Base-by-base conservation (phyloP, 768 basidiomycete species). In the Boletus reticulatus region DNA sequence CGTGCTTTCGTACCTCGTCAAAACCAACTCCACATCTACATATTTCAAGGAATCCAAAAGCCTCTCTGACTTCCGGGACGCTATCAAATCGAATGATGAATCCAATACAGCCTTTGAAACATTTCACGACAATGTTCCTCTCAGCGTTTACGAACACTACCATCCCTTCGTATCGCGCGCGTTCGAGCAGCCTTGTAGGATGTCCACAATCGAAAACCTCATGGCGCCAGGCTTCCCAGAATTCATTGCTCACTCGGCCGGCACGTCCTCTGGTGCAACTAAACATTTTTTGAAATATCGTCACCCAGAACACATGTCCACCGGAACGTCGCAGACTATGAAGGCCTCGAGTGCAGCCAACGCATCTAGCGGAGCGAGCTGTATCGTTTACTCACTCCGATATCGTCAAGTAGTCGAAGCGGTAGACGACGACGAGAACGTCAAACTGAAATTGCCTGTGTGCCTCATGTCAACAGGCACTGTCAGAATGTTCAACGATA, bases 381-480 rank as follows among this genome's bases (percentile, higher is more conserved):
- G 57, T 32, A 54, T 65, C 44, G 48, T 60, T 41, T 67, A 65
- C 42, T 67, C 66, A 6, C 66, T 67, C 16, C 57, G 55, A 5
- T 45, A 57, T 42, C 53, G 24, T 2, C 55, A 56, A 53, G 43
- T 65, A 7, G 48, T 62, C 14, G 56, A 59, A 13, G 36, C 55
- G 11, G 8, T 61, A 6, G 46, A 50, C 27, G 52, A 47, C 0
- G 49, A 65, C 4, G 57, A 54, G 1, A 49, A 63, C 4, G 36
- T 65, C 8, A 53, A 58, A 27, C 48, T 60, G 0, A 54, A 48
- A 34, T 56, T 62, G 51, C 57, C 56, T 0, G 60, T 62, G 39
- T 61, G 55, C 42, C 17, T 64, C 12, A 67, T 64, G 64, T 64
- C 66, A 6, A 62, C 66, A 7, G 63, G 60, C 14, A 59, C 59